Conservation (phyloP, 2,329 filamentous ascomycete species). For the Helicocarpus griseus region DNA sequence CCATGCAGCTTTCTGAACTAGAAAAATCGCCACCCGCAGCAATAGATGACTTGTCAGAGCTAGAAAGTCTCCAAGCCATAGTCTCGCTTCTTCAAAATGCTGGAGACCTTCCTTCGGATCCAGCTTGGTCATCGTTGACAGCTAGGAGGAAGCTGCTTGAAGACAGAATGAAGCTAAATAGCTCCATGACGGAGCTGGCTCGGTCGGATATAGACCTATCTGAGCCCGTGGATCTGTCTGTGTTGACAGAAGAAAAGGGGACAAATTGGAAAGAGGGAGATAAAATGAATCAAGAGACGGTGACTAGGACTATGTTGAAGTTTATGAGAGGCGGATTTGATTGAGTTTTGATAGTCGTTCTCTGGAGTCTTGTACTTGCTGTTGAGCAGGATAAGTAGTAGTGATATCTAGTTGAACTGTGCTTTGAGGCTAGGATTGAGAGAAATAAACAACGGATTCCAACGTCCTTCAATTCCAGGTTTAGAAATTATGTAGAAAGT, state of each 20-base stretch:
- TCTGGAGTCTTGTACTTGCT: no score
- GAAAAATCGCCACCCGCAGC: not conserved
- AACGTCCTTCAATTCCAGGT: no score
- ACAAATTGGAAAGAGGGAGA: constrained; percentile 1
- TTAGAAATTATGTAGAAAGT: no score
- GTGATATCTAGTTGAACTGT: no score
- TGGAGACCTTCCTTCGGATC: not conserved
- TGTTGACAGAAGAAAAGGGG: not conserved
- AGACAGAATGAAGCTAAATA: not conserved
- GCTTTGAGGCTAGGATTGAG: no score
- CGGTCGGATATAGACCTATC: not conserved
- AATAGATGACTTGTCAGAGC: not conserved
- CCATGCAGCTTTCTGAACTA: not conserved
- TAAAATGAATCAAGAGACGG: constrained; percentile 2
- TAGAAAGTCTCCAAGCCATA: not conserved
- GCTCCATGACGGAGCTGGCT: not conserved
- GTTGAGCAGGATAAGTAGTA: no score
- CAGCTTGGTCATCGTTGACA: not conserved
- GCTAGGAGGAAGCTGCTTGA: not conserved
- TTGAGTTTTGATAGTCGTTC: not conserved
- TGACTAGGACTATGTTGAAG: not conserved
- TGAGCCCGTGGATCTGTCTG: not conserved
- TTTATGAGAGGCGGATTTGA: not conserved
- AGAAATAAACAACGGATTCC: no score
- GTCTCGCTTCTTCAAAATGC: not conserved